phyloP scores from a whole-genome alignment of 78 protist species.

The Dictyostelium citrinum region DNA sequence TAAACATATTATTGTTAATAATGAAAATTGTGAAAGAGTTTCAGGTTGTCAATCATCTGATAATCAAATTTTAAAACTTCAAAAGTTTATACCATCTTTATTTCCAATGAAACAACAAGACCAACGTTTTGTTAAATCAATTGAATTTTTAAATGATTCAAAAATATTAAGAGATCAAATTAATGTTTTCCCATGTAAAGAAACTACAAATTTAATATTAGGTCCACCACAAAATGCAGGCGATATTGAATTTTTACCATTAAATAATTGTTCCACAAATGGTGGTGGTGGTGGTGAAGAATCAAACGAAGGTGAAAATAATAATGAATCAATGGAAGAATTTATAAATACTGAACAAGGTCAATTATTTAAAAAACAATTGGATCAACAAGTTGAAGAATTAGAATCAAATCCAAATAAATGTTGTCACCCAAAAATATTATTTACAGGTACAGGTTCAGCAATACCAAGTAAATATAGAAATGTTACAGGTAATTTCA shows the following conservation, averaged over 20 bases:
- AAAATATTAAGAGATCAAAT: neutral
- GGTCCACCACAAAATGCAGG: slow-evolving; percentile 39
- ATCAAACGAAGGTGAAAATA: neutral
- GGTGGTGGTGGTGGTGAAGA: neutral
- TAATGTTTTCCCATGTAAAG: slow-evolving; percentile 18
- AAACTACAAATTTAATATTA: neutral
- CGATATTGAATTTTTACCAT: neutral
- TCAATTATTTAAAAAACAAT: neutral
- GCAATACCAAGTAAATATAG: slow-evolving; percentile 92
- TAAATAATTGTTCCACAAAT: neutral
- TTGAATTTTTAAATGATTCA: neutral
- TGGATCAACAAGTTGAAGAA: neutral
- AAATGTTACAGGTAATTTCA: slow-evolving; percentile 83
- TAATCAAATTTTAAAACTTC: neutral
- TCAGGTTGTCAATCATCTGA: slow-evolving; percentile 17
- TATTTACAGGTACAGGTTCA: slow-evolving; percentile 95
- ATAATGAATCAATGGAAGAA: neutral
- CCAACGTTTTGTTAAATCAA: neutral
- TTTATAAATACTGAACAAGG: slow-evolving; percentile 2
- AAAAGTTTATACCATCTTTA: neutral
- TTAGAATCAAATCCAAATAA: neutral
- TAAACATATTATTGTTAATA: slow-evolving; percentile 38
- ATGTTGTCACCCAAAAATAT: slow-evolving; percentile 16
- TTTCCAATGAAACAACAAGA: neutral
- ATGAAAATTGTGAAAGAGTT: slow-evolving; percentile 13